These are phyloP conservation scores for Adansonia gregorii DNA, from an alignment of 441 rosid species.

Conservation along the genomic window DNA sequence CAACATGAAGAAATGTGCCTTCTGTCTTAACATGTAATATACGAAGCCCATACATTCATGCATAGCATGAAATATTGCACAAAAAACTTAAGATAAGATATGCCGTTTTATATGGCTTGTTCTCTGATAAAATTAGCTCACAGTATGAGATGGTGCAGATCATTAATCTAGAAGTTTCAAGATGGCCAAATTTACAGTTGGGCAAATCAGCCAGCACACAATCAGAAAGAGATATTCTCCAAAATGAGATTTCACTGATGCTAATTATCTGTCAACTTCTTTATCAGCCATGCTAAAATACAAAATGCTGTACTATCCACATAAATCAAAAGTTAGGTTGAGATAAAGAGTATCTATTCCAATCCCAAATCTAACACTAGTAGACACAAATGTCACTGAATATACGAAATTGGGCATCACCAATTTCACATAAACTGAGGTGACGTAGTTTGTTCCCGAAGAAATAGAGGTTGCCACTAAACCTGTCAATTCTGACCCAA, in stretches of 20 bases:
- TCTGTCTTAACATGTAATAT: conserved; percentile 4
- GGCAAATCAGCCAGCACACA: background rate
- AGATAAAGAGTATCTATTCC: background rate
- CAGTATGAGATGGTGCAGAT: conserved; percentile 4
- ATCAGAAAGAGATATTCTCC: background rate
- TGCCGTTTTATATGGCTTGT: background rate
- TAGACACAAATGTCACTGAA: background rate
- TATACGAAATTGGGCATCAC: background rate
- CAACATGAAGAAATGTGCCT: background rate
- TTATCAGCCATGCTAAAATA: conserved; percentile 1
- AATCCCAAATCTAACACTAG: background rate
- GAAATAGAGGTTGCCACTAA: background rate
- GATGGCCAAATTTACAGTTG: background rate
- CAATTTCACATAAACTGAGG: background rate
- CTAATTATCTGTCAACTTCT: background rate
- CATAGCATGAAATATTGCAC: background rate
- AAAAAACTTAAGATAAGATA: background rate
- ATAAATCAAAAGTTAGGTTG: background rate
- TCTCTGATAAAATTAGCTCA: conserved; percentile 6
- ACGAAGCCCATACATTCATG: background rate
- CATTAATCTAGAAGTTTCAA: background rate
- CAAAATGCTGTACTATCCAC: background rate
- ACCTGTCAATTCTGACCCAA: no score
- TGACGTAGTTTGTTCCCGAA: background rate
- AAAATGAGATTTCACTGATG: background rate